phyloP scores from a whole-genome alignment of 2,329 filamentous ascomycete genomes.

The Alternaria longipes region DNA sequence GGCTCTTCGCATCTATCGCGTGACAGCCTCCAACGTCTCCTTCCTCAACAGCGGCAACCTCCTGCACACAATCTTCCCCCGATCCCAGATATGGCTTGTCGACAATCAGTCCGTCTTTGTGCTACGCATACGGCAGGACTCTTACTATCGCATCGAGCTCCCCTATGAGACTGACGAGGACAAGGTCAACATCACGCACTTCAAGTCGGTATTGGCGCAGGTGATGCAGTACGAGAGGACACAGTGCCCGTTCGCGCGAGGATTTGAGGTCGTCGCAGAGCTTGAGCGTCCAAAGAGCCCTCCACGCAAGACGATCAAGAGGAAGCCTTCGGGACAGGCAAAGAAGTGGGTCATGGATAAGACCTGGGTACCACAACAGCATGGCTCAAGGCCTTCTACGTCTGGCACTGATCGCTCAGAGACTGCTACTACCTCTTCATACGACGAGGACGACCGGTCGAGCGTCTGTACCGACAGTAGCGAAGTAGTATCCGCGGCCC shows the following conservation, averaged over 20 bases:
- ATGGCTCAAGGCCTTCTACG: constrained; percentile 43
- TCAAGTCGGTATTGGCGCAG: constrained; percentile 74
- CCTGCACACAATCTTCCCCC: constrained; percentile 85
- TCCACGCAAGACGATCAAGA: constrained; percentile 58
- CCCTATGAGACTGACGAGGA: constrained; percentile 73
- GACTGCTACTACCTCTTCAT: constrained; percentile 40
- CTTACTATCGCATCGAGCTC: constrained; percentile 91
- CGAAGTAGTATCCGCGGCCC: constrained; percentile 37
- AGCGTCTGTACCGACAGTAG: constrained; percentile 45
- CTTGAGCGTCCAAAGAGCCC: constrained; percentile 74
- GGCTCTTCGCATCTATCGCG: constrained; percentile 82
- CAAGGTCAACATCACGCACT: constrained; percentile 67
- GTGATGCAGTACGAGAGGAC: constrained; percentile 89
- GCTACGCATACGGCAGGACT: constrained; percentile 81
- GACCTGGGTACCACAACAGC: constrained; percentile 59
- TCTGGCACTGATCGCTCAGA: constrained; percentile 43
- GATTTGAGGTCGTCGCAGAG: constrained; percentile 76
- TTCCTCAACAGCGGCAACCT: constrained; percentile 87
- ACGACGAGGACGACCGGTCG: constrained; percentile 48
- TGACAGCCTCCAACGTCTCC: constrained; percentile 79
- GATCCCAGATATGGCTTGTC: constrained; percentile 94
- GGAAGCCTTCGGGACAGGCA: constrained; percentile 64
- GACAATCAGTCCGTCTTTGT: constrained; percentile 86
- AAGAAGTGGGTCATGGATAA: constrained; percentile 61
- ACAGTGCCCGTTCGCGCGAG: constrained; percentile 81